Conservation (phyloP, 805 yeast species). For the Lipomyces kockii region DNA sequence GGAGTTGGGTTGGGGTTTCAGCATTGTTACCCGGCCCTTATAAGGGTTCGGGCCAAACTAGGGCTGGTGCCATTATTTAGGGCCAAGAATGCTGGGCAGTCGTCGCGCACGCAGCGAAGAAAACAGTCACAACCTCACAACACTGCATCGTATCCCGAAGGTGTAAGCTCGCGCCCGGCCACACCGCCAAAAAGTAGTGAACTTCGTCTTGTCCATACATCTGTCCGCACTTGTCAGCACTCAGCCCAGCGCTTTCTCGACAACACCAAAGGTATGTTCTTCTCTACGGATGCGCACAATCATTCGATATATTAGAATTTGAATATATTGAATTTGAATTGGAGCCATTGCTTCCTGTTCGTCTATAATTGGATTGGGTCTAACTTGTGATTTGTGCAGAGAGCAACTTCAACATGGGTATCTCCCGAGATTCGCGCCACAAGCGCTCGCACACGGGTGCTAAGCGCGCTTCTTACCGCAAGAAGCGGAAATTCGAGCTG, state of each 20-base stretch:
- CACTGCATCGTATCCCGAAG: background rate
- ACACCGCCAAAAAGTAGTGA: conserved; percentile 2
- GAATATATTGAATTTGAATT: background rate
- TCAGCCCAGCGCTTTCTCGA: conserved; percentile 24
- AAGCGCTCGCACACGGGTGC: conserved; percentile 99
- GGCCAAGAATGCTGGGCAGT: background rate
- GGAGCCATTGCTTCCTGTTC: background rate
- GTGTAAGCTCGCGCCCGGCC: background rate
- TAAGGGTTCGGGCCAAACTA: background rate
- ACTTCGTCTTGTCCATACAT: conserved; percentile 1
- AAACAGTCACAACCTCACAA: background rate
- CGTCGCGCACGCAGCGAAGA: background rate
- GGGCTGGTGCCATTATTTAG: background rate
- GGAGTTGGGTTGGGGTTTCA: background rate
- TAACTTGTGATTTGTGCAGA: conserved; percentile 3
- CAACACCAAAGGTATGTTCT: conserved; percentile 25
- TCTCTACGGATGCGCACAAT: conserved; percentile 3
- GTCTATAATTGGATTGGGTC: conserved; percentile 1
- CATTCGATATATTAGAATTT: background rate
- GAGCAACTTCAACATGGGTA: conserved; percentile 71
- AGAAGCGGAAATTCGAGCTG: conserved; percentile 99
- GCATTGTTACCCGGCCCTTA: background rate
- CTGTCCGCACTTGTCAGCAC: conserved; percentile 6
- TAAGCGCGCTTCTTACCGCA: conserved; percentile 99
- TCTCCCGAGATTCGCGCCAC: conserved; percentile 99